Conservation (phyloP, 495 filamentous ascomycete species). For the Trichoderma erinaceum region DNA sequence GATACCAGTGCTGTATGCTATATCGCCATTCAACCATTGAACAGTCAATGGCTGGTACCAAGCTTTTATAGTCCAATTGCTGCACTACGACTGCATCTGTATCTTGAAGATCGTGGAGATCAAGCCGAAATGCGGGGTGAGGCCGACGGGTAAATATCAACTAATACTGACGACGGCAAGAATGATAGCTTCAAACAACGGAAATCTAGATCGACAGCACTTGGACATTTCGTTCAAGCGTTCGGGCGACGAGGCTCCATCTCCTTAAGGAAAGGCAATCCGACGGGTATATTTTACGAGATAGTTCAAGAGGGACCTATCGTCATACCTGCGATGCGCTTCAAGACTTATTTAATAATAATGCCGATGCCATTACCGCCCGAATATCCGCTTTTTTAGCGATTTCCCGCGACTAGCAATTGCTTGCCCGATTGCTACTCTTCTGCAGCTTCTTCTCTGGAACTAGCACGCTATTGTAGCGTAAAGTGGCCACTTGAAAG, state of each 20-base stretch:
- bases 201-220: not conserved
- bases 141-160: not conserved
- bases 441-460: not conserved
- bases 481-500: not conserved
- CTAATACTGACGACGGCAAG: not conserved
- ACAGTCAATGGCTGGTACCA: not conserved
- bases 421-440: not conserved
- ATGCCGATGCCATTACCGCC: not conserved
- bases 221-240: not conserved
- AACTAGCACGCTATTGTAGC: not conserved
- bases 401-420: not conserved
- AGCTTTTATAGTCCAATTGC: not conserved
- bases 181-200: not conserved
- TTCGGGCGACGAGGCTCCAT: not conserved
- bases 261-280: not conserved
- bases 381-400: not conserved
- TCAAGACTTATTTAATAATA: not conserved
- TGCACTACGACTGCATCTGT: not conserved
- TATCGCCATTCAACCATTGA: not conserved
- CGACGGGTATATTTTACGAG: conserved; percentile 1
- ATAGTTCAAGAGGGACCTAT: not conserved
- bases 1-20: not conserved
- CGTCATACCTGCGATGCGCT: not conserved
- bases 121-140: not conserved
- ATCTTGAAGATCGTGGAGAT: not conserved